Evolutionary conservation across 768 basidiomycete genomes (phyloP), one percentile per base, ranked within the genome.

Genomic region (Macrocybe gigantea): DNA sequence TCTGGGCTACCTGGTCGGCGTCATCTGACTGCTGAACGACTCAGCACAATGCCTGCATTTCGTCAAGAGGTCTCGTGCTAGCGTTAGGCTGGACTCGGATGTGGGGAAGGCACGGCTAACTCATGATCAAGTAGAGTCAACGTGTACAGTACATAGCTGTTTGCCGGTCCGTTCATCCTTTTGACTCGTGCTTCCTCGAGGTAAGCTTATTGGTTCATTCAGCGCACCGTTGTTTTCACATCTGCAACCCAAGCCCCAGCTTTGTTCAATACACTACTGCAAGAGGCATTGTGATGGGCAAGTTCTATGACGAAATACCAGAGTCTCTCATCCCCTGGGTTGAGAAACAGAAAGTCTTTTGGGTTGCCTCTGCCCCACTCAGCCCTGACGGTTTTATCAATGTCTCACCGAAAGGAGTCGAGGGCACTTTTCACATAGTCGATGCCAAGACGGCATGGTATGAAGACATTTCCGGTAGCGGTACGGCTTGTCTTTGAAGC

Each of bases 401-500:
- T 53, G 60, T 87, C 22, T 85, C 82, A 0, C 83, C 85, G 0
- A 87, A 87, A 54, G 81, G 80, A 39, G 66, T 74, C 29, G 64
- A 72, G 50, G 78, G 78, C 6, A 77, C 76, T 3, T 85, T 88
- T 56, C 82, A 82, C 54, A 58, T 85, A 51, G 67, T 74, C 11
- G 66, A 77, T 48, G 61, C 72, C 13, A 75, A 69, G 37, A 66
- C 62, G 40, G 79, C 82, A 2, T 87, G 85, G 85, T 88, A 88
- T 52, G 83, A 88, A 56, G 85, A 88, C 58, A 68, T 85, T 39
- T 80, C 78, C 13, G 85, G 85, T 7, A 80, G 82, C 51, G 83
- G 83, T 82, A 49, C 37, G 75, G 67, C 13, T n/a, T 47, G 3
- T 33, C 14, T 49, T 38, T 10, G 10, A 14, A 36, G 33, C 33